Base-by-base conservation (phyloP, 78 protist genomes). In the Bodo saltans region DNA sequence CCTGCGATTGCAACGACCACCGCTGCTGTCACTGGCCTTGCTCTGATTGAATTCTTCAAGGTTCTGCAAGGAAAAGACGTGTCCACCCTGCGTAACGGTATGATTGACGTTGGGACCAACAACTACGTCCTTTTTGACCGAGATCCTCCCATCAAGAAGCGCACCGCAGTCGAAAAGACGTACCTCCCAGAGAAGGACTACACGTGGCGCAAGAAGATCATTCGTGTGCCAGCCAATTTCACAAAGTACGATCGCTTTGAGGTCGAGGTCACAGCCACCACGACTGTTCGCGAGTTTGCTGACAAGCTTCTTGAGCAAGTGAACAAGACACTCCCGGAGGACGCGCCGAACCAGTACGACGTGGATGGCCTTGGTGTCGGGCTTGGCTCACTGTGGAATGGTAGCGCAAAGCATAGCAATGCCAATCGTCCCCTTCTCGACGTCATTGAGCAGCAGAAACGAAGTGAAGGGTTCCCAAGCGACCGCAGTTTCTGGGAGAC, bases 1-100 rank as follows among this genome's bases (percentile, higher is more conserved):
- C 99, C 99, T 2, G 99, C 99, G 41, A 93, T 99, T 70, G 98
- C 98, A 38, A 98, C 99, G n/a, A 98, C 99, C 40, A 99, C 99
- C 4, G 98, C 99, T 35, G 25, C 89, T 29, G 98, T 97, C 26
- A 79, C 97, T 42, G 99, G 99, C 4, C 84, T 94, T 30, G 79
- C 33, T 41, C 25, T 17, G 41, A 28, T 85, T 12, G 88, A 85
- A 32, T 28, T 85, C 33, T 52, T 68, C 73, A 85, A 85, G 81
- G 88, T 85, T 25, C 35, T 83, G 38, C 39, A 37, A 17, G 27
- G 40, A 21, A 70, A 70, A n/a, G 33, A 3, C 30, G 35, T 53
- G 33, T 42, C 52, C 25, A 35, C 12, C 32, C 33, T 29, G 70
- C 74, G 75, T 23, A 75, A 74, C 76, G 33, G 30, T 26, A 52